Base-by-base conservation (phyloP, 208 protist genomes). In the Trichomonas vaginalis region DNA sequence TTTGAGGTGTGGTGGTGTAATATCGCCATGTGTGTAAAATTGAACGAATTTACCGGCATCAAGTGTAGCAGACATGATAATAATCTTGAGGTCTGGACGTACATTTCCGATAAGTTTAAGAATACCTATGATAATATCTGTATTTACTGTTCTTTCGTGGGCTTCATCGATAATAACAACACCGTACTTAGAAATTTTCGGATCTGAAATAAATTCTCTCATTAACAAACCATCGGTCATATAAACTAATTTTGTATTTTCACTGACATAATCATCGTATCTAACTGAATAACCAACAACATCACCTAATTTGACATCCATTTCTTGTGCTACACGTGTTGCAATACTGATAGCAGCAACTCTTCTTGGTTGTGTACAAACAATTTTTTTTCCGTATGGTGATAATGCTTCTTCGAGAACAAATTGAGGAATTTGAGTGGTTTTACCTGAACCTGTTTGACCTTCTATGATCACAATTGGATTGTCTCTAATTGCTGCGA, bases 81-180 rank as follows among this genome's bases (percentile, higher is more conserved):
- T 49, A 32, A 95, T 47, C 17, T 47, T 21, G 10, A 95, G 17
- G 42, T 92, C 86, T 48, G 42, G 14, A 39, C 86, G 86, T 0
- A 3, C 10, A 39, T 92, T 45, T 17, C 10, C 32, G 23, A 92
- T n/a, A 42, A 82, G 9, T 35, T 80, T 95, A 3, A 95, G 37
- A 46, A 95, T 42, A 95, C 92, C 92, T 12, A 95, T 95, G 21
- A 98, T 95, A 15, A 98, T 96, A 96, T 98, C 97, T 48, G 97
- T 97, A 27, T 96, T 49, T 14, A 99, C 95, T 15, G 99, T 99
- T 70, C 99, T 97, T 97, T 99, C 99, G 97, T 99, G 99, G 23
- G 98, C 98, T 96, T 99, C 98, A 96, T 99, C 98, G 4, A 99
- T 96, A 27, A 98, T 97, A 39, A 99, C 97, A 27, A 97, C 96